Base-by-base conservation (phyloP, 139 green algal species). In the Chlorella sorokiniana region DNA sequence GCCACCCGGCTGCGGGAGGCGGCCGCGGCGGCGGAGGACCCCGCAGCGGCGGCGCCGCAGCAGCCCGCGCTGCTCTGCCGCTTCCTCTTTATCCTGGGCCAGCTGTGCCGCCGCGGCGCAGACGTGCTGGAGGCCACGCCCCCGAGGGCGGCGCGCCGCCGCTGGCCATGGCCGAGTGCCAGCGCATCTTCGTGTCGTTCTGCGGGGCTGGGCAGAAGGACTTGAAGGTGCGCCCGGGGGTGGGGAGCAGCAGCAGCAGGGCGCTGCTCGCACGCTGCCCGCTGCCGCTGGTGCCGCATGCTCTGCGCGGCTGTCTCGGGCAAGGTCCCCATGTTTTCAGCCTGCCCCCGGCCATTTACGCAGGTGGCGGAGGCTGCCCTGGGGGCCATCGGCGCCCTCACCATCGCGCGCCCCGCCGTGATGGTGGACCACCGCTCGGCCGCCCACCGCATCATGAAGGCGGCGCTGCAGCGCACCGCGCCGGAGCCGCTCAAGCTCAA, bases 31-130 rank as follows among this genome's bases (percentile, higher is more conserved):
- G 54, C 73, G 54, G 52, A 10, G 48, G 44, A 6, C 44, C 8
- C 3, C 33, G 48, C 56, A 65, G 56, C 56, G n/a, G 56, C 18
- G 40, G 37, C 25, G 56, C 56, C 29, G 23, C 52, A 78, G 37
- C 54, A 56, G 67, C 67, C 44, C 44, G 40, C 38, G 1, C 70
- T 77, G 11, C 65, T 83, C 16, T 69, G 71, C 23, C 85, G 90
- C 61, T 89, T 91, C 51, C 78, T 96, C 54, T 94, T 91, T 77
- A 89, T 89, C 16, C 56, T 97, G 44, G 94, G 94, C 23, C 91
- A 94, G 42, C 73, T 97, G n/a, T 92, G 87, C 73, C 80, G 92
- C 25, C 82, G 54, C 18, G 93, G 90, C 0, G 83, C 84, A 0
- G 76, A 81, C 42, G 56, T 90, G 2, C 52, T 97, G 29, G 90